phyloP scores from a whole-genome alignment of 2,329 filamentous ascomycete genomes.

The Fusarium sp. region DNA sequence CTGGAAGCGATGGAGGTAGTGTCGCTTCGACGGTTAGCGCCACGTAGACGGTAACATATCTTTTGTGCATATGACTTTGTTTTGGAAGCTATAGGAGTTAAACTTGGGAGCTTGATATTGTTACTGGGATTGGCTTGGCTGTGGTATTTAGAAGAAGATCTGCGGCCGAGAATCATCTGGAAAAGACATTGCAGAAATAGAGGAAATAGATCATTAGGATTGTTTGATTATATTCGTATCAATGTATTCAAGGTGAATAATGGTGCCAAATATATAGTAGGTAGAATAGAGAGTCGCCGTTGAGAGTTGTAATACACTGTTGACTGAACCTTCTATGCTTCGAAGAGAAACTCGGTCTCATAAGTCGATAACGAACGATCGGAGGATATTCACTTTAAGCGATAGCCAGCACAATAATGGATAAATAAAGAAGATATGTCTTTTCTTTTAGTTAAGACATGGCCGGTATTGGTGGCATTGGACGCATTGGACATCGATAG shows the following conservation, averaged over 20 bases:
- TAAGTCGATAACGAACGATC: not conserved
- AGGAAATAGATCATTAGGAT: not conserved
- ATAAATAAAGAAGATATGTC: not conserved
- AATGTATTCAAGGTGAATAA: not conserved
- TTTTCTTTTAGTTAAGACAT: not conserved
- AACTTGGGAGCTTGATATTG: conserved; percentile 10
- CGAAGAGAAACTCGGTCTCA: not conserved
- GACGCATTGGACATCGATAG: not conserved
- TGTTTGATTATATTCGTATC: not conserved
- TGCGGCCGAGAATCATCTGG: not conserved
- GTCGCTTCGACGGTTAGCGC: conserved; percentile 51
- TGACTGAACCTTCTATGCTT: not conserved
- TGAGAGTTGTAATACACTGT: not conserved
- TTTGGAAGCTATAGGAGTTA: conserved; percentile 28
- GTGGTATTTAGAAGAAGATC: not conserved
- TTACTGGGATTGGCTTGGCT: conserved; percentile 13
- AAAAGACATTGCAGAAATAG: conserved; percentile 5
- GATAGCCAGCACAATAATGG: not conserved
- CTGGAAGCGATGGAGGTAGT: conserved; percentile 53
- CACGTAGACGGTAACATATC: conserved; percentile 19
- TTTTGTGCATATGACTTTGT: conserved; percentile 11
- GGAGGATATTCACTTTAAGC: not conserved
- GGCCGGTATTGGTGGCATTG: not conserved
- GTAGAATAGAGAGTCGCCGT: not conserved
- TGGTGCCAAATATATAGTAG: too few species aligned